Evolutionary conservation across 768 basidiomycete species (phyloP), one percentile per base, ranked within the genome.

Genomic region (Trichaptum fuscoviolaceum): DNA sequence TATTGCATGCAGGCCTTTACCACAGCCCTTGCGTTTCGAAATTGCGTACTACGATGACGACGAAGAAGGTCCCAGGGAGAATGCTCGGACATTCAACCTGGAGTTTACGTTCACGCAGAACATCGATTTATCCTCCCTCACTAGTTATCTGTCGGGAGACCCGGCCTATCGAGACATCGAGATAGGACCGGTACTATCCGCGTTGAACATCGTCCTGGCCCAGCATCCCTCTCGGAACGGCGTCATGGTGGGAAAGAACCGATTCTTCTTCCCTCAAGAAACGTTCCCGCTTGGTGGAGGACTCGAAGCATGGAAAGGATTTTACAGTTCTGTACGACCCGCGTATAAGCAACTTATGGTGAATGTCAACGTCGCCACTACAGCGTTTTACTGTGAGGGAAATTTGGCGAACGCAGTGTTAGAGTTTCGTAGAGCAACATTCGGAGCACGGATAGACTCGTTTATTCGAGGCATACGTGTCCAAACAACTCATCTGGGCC

Each of bases 391-490:
- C 68, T 73, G 67, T 4, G 74, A 74, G 26, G 79, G 81, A 1
- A 83, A 82, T 34, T 71, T 86, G 6, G 83, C 82, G 18, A 71
- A 70, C 7, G 76, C 80, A 2, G 77, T 87, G 77, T 63, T 77
- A 17, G 73, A 73, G 10, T 84, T 85, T 71, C 69, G 72, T 26
- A 70, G 79, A 0, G 80, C 82, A 4, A 86, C 83, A 67, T 88
- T 85, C 68, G 86, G 87, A 15, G 90, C 85, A 2, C 83, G 86
- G 26, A 72, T 81, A 35, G 79, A 79, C n/a, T 84, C 76, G 0
- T 93, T 92, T 69, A 87, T 84, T 57, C 85, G 81, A 67, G 84
- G 89, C 8, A 82, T 93, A 1, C 80, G 92, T 52, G 78, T 94
- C 61, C 81, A 80, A 73, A 85, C 91, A 0, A 82, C 75, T 1